These are phyloP conservation scores for Punica granatum DNA, from an alignment of 345 rosid species.

Conservation along the genomic window DNA sequence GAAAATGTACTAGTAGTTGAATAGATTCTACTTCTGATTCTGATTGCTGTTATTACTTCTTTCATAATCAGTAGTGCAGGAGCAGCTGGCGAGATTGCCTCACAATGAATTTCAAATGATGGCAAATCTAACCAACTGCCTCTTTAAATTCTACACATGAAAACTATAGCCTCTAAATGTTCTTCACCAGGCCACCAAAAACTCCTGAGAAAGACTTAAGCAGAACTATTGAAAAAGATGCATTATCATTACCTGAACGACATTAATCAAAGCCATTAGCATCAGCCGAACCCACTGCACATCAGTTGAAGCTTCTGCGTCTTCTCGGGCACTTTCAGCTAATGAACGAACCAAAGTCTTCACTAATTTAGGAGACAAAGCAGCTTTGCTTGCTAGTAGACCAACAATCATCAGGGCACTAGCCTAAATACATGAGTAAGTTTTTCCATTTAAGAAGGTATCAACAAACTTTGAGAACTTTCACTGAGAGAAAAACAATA, in stretches of 20 bases:
- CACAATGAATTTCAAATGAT: not conserved
- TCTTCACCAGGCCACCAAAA: not conserved
- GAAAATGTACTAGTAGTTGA: no score
- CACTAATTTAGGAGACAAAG: slow-evolving; percentile 58
- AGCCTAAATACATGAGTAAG: slow-evolving; percentile 43
- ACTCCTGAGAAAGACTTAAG: not conserved
- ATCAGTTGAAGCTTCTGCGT: slow-evolving; percentile 56
- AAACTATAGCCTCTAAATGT: not conserved
- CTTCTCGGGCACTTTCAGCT: slow-evolving; percentile 52
- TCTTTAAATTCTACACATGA: not conserved
- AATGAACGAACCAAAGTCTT: slow-evolving; percentile 65
- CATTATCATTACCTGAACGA: slow-evolving; percentile 62
- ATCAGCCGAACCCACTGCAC: slow-evolving; percentile 61
- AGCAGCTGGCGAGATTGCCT: not conserved
- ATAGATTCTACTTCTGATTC: not conserved
- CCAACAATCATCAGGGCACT: slow-evolving; percentile 85
- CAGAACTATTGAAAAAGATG: not conserved
- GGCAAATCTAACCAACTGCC: not conserved
- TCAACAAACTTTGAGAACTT: not conserved
- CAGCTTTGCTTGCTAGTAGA: slow-evolving; percentile 60
- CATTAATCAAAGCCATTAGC: slow-evolving; percentile 60
- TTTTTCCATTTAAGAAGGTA: not conserved
- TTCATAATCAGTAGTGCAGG: not conserved
- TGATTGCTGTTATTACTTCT: not conserved
- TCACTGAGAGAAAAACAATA: not conserved